Conservation (phyloP, 192 early-diverging fungal species). For the Cladochytrium replicatum region DNA sequence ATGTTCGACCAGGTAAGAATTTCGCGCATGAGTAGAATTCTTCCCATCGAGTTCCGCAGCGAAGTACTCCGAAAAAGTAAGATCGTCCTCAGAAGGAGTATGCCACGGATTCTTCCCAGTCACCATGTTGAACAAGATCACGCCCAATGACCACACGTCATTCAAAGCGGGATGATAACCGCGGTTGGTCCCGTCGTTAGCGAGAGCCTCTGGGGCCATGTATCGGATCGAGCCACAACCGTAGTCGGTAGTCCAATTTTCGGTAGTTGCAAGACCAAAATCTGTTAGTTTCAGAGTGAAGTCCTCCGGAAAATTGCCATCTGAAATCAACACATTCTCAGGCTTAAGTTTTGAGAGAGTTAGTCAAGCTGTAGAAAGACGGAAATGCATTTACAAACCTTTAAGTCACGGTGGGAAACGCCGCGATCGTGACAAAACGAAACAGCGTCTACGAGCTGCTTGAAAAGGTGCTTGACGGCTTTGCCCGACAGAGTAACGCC, state of each 20-base stretch:
- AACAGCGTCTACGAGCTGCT: not conserved
- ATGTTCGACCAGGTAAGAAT: too few relatives aligned
- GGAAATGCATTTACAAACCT: too few relatives aligned
- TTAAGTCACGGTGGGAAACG: not conserved
- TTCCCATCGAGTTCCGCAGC: too few relatives aligned
- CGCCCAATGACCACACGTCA: conserved; percentile 83
- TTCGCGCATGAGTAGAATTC: too few relatives aligned
- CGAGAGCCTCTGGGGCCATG: conserved; percentile 70
- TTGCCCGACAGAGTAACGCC: too few relatives aligned
- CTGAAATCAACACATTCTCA: conserved; percentile 69
- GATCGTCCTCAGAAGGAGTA: too few relatives aligned
- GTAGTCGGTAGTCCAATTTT: conserved; percentile 55
- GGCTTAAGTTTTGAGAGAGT: too few relatives aligned
- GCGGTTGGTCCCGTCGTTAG: conserved; percentile 38
- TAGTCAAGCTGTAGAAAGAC: too few relatives aligned
- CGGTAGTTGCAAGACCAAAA: conserved; percentile 69
- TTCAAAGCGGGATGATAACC: conserved; percentile 60
- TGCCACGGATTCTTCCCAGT: too few relatives aligned
- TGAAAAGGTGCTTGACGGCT: not conserved
- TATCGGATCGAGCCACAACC: conserved; percentile 72
- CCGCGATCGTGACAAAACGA: not conserved
- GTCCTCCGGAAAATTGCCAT: conserved; percentile 14
- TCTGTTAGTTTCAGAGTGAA: conserved; percentile 74
- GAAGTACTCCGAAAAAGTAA: too few relatives aligned
- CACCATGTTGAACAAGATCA: conserved; percentile 82